A percentile compares a stretch with the other conserved stretches of the same genome.
phyloP scores from a whole-genome alignment of 2,329 filamentous ascomycete species.

The Microcyclospora tardicrescens region DNA sequence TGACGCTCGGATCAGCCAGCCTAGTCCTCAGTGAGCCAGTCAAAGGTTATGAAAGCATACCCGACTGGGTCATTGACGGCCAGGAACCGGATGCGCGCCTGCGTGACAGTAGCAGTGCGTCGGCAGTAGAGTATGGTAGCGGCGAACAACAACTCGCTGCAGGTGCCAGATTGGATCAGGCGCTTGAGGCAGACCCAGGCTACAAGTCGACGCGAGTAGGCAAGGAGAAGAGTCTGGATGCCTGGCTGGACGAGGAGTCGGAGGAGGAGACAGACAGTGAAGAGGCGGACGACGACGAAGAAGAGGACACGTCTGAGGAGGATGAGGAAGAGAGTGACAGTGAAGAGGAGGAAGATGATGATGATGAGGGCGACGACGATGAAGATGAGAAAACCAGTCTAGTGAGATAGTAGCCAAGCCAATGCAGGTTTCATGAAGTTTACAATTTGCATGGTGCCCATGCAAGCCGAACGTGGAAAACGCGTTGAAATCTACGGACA shows the following conservation, averaged over 20 bases:
- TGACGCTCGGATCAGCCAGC: slow-evolving; percentile 71
- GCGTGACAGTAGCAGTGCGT: slow-evolving; percentile 44
- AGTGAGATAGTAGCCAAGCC: background rate
- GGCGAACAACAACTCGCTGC: slow-evolving; percentile 37
- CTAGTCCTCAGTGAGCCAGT: slow-evolving; percentile 70
- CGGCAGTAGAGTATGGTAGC: slow-evolving; percentile 20
- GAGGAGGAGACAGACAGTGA: slow-evolving; percentile 50
- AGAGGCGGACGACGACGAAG: slow-evolving; percentile 39
- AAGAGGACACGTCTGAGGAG: slow-evolving; percentile 37
- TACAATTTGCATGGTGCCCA: too few relatives aligned
- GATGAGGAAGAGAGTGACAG: slow-evolving; percentile 35
- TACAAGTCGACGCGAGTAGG: slow-evolving; percentile 16
- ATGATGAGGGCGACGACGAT: slow-evolving; percentile 38
- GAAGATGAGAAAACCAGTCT: slow-evolving; percentile 30
- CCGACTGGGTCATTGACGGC: slow-evolving; percentile 72
- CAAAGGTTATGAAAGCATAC: slow-evolving; percentile 65
- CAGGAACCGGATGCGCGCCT: slow-evolving; percentile 65
- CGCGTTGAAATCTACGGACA: too few relatives aligned
- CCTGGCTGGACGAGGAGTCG: slow-evolving; percentile 73
- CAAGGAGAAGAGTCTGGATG: slow-evolving; percentile 72
- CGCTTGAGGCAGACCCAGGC: slow-evolving; percentile 29
- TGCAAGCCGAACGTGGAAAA: too few relatives aligned
- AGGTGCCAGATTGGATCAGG: slow-evolving; percentile 50
- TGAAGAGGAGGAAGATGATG: slow-evolving; percentile 40
- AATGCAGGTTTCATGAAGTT: too few relatives aligned